Evolutionary conservation across 2,329 filamentous ascomycete genomes (phyloP).

Genomic region (Aureobasidium sp.): DNA sequence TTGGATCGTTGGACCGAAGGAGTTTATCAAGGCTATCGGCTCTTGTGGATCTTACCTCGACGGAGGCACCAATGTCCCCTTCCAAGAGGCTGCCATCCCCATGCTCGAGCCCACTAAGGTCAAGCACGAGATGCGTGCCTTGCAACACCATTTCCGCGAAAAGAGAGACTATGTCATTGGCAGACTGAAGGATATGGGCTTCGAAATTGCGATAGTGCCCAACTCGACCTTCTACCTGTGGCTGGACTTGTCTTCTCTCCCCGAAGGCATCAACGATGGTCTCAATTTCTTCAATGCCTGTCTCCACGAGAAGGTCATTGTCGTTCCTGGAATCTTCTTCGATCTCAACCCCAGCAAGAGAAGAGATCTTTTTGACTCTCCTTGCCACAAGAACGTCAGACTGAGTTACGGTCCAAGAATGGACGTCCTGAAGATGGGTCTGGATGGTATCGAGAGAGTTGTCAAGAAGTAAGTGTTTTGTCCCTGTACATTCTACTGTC

Average conservation of each 20-base stretch:
- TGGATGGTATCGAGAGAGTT: constrained; percentile 78
- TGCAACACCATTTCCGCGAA: constrained; percentile 81
- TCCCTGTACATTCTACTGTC: not conserved
- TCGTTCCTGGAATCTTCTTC: constrained; percentile 96
- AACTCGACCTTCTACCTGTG: constrained; percentile 94
- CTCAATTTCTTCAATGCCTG: constrained; percentile 96
- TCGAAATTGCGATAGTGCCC: constrained; percentile 68
- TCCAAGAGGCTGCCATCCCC: constrained; percentile 84
- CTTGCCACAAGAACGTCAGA: constrained; percentile 83
- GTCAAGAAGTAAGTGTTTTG: constrained; percentile 52
- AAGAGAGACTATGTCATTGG: constrained; percentile 88
- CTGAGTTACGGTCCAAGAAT: constrained; percentile 78
- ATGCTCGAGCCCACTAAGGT: constrained; percentile 88
- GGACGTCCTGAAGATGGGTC: constrained; percentile 67
- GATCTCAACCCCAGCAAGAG: constrained; percentile 86
- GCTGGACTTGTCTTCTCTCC: constrained; percentile 57
- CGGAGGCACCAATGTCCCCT: constrained; percentile 87
- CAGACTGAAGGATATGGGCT: constrained; percentile 76
- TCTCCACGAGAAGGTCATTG: constrained; percentile 87
- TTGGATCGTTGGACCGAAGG: constrained; percentile 92
- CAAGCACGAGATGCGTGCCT: constrained; percentile 74
- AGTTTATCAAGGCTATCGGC: constrained; percentile 88
- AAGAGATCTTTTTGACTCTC: constrained; percentile 85
- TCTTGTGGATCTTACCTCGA: constrained; percentile 91
- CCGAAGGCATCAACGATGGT: constrained; percentile 79